A percentile compares a stretch with the other conserved stretches of the same genome.
These are phyloP conservation scores for Zalaria sp. DNA, from an alignment of 2,329 filamentous ascomycete species.

Conservation along the genomic window DNA sequence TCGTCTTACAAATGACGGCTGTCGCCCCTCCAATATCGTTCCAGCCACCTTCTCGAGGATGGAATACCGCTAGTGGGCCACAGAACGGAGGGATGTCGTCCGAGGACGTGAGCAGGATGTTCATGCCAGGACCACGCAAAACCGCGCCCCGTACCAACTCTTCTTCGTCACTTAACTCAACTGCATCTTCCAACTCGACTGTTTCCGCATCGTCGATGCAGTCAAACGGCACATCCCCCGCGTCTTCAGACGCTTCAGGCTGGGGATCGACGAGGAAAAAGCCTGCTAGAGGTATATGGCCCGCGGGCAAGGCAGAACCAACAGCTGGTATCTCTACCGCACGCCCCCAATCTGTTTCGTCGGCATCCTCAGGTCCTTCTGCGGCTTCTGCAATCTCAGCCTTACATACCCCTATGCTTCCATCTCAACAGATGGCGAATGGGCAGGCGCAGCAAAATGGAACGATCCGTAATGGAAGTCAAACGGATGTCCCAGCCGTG, in stretches of 20 bases:
- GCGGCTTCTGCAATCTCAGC: constrained; percentile 49
- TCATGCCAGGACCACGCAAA: constrained; percentile 60
- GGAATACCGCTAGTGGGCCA: constrained; percentile 43
- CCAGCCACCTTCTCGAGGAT: constrained; percentile 47
- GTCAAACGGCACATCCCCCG: constrained; percentile 43
- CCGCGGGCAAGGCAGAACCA: constrained; percentile 50
- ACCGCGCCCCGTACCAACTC: constrained; percentile 77
- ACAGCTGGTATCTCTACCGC: constrained; percentile 48
- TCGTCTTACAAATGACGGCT: constrained; percentile 42
- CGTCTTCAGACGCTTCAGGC: constrained; percentile 19
- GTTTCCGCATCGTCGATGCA: constrained; percentile 47
- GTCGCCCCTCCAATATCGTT: constrained; percentile 51
- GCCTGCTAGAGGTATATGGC: constrained; percentile 45
- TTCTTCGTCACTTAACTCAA: constrained; percentile 63
- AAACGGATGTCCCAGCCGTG: constrained; percentile 54
- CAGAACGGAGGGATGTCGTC: constrained; percentile 60
- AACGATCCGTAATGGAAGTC: constrained; percentile 6
- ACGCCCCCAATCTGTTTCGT: constrained; percentile 46
- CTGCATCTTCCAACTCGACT: constrained; percentile 50
- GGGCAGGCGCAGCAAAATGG: constrained; percentile 46
- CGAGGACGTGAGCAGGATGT: constrained; percentile 76
- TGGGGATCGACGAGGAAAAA: constrained; percentile 35
- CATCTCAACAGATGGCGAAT: constrained; percentile 56
- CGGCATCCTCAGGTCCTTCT: constrained; percentile 42
- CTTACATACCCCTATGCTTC: constrained; percentile 48